Evolutionary conservation across 2,329 filamentous ascomycete genomes (phyloP), one percentile per base, ranked within the genome.

Genomic region (Alternaria dauci): DNA sequence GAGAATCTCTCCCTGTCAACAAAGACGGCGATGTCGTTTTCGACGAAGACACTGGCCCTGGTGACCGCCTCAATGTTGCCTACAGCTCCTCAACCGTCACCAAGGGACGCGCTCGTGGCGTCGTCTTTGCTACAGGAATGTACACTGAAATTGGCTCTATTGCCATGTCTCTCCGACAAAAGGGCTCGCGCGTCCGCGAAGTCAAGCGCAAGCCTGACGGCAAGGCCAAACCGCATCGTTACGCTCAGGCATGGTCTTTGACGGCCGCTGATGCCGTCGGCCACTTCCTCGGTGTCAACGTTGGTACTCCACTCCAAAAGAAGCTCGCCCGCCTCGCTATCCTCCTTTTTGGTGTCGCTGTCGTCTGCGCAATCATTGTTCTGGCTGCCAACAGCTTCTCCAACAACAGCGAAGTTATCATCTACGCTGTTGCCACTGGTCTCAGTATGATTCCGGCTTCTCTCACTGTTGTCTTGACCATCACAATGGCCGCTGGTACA

Each of bases 131-230:
- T 12, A 90, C 87, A 5, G 89, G 87, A 43, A 91, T 91, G 88
- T 79, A 83, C 58, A 92, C 91, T 12, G 88, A 92, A 71, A 89
- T 93, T 54, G 90, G 90, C 59, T 87, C 86, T 65, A 92, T 93
- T 65, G 90, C 90, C 20, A 85, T 87, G 53, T 80, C 89, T 57
- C 83, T 50, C 26, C 86, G 88, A 44, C 84, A 86, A 36, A 84
- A 84, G 59, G 63, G 64, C 8, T 72, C 69, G 4, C 71, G 71
- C 62, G 66, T 63, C 50, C 70, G 80, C 44, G 75, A 71, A 3
- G 79, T 81, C 47, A 82, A 82, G 74, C 77, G 79, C 39, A 80
- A 75, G 58, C 59, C 63, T 12, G 65, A 73, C 34, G 75, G 75
- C 12, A 68, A 66, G n/a, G 73, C 74, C 6, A 67, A 70, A 30